Evolutionary conservation across 768 basidiomycete genomes (phyloP), one percentile per base, ranked within the genome.

Genomic region (Leucocoprinus sp.): DNA sequence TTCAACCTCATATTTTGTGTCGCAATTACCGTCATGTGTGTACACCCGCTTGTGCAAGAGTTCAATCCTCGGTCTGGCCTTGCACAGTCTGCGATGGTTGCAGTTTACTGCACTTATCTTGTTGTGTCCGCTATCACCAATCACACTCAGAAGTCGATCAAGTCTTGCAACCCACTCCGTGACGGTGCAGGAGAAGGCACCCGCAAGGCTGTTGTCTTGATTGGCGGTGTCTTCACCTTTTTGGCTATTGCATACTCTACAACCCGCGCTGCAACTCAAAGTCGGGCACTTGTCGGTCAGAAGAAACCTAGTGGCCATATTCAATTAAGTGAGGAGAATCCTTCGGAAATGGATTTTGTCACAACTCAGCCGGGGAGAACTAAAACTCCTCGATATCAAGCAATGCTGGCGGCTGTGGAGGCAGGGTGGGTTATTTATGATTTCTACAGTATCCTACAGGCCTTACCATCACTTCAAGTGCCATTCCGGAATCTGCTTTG

Each of bases 211-310:
- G 84, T 89, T 2, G 80, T 96, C 37, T 69, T 97, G 19, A 72
- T 97, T 35, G 96, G 96, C 23, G 96, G 90, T 6, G 62, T 91
- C 8, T 96, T 99, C 64, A 99, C 96, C 0, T 99, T 99, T 79
- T 65, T 98, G 37, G 93, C 96, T 3, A 96, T 99, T 54, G 95
- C 96, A 5, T 99, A 97, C 60, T 97, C 93, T 22, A 98, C 96
- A 0, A 88, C 83, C 19, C 75, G 95, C 42, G 96, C 96, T 4
- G 96, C 96, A 8, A 99, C 96, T 0, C 92, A 95, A 64, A 90
- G 87, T 48, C n/a, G n/a, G n/a, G 95, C 92, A 5, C 66, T 99
- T 19, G 84, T 86, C 0, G 93, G 93, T 2, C 80, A 70, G 48
- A 82, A 75, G 64, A 71, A 67, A 50, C n/a, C n/a, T n/a, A n/a